Conservation (phyloP, 768 basidiomycete genomes). For the Rhizopogon vulgaris region DNA sequence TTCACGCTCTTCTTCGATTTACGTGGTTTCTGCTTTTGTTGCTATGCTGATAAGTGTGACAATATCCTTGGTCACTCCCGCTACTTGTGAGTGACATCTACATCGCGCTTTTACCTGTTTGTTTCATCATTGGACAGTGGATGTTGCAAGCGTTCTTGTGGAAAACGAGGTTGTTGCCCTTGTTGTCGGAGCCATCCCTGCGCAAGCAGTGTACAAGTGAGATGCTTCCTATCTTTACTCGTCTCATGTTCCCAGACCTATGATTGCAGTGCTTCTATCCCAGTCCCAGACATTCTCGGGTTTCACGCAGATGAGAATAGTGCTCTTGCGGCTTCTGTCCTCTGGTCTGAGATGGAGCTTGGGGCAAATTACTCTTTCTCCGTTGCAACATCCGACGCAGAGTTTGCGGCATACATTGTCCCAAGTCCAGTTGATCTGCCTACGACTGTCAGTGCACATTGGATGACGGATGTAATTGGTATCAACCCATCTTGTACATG, state of each 20-base stretch:
- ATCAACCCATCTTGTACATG: constrained; percentile 22
- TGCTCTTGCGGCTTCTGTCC: constrained; percentile 1
- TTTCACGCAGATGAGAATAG: constrained; percentile 6
- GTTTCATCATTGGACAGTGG: constrained; percentile 7
- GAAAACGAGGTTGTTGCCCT: constrained; percentile 19
- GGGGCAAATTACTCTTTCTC: constrained; percentile 19
- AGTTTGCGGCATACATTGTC: constrained; percentile 12
- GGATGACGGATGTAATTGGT: constrained; percentile 22
- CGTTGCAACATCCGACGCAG: constrained; percentile 5
- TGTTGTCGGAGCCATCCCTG: constrained; percentile 14
- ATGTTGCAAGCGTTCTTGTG: constrained; percentile 14
- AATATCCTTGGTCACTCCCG: constrained; percentile 18
- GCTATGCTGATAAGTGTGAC: constrained; percentile 16
- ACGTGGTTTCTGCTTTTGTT: constrained; percentile 14
- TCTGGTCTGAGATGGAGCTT: constrained; percentile 6
- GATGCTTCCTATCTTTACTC: neutral
- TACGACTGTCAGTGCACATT: constrained; percentile 14
- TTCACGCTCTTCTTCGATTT: constrained; percentile 14
- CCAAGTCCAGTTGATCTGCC: constrained; percentile 12
- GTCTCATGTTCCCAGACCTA: neutral
- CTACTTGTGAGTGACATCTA: constrained; percentile 14
- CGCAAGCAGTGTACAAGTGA: constrained; percentile 22
- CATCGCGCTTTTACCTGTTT: neutral
- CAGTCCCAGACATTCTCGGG: neutral
- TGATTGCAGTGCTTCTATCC: constrained; percentile 6